phyloP scores from a whole-genome alignment of 139 green algal species.

The Raphidocelis subcapitata region DNA sequence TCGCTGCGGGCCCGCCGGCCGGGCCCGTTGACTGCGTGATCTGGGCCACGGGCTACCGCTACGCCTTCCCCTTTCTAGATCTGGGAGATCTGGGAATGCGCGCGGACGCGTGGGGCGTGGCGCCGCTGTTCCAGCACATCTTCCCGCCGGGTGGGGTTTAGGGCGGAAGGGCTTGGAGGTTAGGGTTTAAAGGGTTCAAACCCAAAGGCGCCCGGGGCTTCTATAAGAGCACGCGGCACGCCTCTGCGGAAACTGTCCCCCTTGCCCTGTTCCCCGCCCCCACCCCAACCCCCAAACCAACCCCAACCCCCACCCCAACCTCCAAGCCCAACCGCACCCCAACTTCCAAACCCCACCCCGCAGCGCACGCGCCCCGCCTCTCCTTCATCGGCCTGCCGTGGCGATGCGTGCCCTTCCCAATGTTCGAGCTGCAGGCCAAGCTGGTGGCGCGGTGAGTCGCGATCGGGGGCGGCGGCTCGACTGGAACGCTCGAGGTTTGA shows the following conservation, averaged over 20 bases:
- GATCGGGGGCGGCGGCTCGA: not conserved
- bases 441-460: slow-evolving; percentile 33
- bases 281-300: too few species aligned
- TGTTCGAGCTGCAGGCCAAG: slow-evolving; percentile 60
- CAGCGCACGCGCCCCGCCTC: slow-evolving; percentile 43
- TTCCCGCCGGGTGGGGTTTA: slow-evolving; percentile 34
- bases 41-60: slow-evolving; percentile 69
- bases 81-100: not conserved
- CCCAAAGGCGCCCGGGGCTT: too few species aligned
- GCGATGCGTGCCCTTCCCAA: slow-evolving; percentile 69
- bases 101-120: slow-evolving; percentile 54
- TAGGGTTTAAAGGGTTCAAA: too few species aligned
- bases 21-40: slow-evolving; percentile 56
- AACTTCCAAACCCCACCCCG: too few species aligned
- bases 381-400: slow-evolving; percentile 78
- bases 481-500: not conserved
- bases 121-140: slow-evolving; percentile 67
- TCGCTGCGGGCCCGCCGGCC: slow-evolving; percentile 40
- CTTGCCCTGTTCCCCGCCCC: too few species aligned
- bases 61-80: slow-evolving; percentile 70
- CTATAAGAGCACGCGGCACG: too few species aligned
- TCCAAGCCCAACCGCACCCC: too few species aligned
- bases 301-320: too few species aligned
- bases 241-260: too few species aligned
- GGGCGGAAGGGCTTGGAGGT: too few species aligned